Percentiles rank a stretch among this genome's conserved stretches.
These are phyloP conservation scores for Shiraia sp. DNA, from an alignment of 2,329 filamentous ascomycete species.

Conservation along the genomic window DNA sequence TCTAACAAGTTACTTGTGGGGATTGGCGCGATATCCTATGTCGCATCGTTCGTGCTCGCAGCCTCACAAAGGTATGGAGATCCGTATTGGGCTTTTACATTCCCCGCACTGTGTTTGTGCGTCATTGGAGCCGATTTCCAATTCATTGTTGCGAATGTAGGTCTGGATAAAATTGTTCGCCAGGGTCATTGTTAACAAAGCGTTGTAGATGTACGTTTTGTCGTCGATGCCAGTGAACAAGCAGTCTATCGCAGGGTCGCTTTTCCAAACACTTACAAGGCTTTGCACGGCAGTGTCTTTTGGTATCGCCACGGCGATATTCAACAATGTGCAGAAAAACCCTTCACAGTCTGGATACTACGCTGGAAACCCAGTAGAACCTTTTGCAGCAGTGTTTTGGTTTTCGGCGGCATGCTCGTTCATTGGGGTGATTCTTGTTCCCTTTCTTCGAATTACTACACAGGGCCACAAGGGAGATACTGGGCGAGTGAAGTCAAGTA, in stretches of 20 bases:
- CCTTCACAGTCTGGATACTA: constrained; percentile 46
- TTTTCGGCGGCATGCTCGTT: constrained; percentile 52
- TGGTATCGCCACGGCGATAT: constrained; percentile 65
- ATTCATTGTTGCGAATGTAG: constrained; percentile 70
- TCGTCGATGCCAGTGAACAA: constrained; percentile 64
- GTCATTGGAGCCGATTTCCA: constrained; percentile 71
- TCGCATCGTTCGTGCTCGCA: constrained; percentile 56
- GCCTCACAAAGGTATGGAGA: constrained; percentile 59
- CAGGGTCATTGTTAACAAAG: constrained; percentile 4
- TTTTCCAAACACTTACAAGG: constrained; percentile 69
- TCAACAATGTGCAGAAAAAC: constrained; percentile 49
- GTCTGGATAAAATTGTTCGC: constrained; percentile 21
- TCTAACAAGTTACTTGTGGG: constrained; percentile 67
- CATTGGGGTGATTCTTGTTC: constrained; percentile 52
- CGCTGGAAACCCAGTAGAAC: constrained; percentile 49
- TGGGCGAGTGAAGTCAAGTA: constrained; percentile 15
- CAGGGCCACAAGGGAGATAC: constrained; percentile 51
- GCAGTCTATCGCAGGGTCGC: constrained; percentile 68
- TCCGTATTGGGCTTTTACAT: constrained; percentile 68
- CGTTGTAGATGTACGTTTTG: constrained; percentile 69
- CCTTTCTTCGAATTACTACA: constrained; percentile 58
- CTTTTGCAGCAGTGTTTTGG: constrained; percentile 59
- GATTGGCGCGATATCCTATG: constrained; percentile 52
- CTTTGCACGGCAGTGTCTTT: constrained; percentile 63
- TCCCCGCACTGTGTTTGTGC: constrained; percentile 63